Evolutionary conservation across 768 basidiomycete genomes (phyloP), one percentile per base, ranked within the genome.

Genomic region (Cubamyces sp.): DNA sequence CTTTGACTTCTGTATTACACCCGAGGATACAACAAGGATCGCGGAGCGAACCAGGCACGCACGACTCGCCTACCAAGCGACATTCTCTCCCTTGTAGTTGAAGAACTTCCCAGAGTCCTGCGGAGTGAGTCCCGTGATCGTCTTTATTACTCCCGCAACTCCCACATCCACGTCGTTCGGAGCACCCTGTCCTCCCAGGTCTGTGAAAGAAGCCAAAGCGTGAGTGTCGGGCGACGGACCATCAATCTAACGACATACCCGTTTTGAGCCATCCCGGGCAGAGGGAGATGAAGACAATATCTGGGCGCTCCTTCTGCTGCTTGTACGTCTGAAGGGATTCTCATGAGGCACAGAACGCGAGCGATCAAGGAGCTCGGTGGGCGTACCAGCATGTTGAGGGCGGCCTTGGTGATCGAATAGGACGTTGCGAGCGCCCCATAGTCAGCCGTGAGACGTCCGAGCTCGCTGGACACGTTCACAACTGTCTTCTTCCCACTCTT

Each of bases 181-280:
- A 9, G 66, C 65, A n/a, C 63, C 53, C 30, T 57, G 28, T n/a
- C 53, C 54, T 12, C 65, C 65, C 62, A 66, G 16, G 12, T 57
- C 57, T 61, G 50, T 21, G 2, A n/a, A n/a, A 19, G 34, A 2
- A 9, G n/a, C 3, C 12, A 14, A 4, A n/a, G 41, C 12, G 12
- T 42, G 41, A 42, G 41, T 14, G 12, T 3, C 8, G 28, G 8
- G 12, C 12, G n/a, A 42, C 3, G 41, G 15, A 4, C 12, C n/a
- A 42, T 14, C 41, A 19, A 12, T 43, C 9, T 18, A 4, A 42
- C 4, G 3, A 16, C 42, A 19, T 25, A 60, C 64, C 64, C 7
- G 66, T 67, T 57, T 60, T 61, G 28, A 67, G 42, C 63, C 63
- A 64, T 0, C 66, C 66, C 2, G 66, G 66, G 47, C 62, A 64